phyloP scores from a whole-genome alignment of 108 stramenopile species.

The Pseudonitzschia pungens region DNA sequence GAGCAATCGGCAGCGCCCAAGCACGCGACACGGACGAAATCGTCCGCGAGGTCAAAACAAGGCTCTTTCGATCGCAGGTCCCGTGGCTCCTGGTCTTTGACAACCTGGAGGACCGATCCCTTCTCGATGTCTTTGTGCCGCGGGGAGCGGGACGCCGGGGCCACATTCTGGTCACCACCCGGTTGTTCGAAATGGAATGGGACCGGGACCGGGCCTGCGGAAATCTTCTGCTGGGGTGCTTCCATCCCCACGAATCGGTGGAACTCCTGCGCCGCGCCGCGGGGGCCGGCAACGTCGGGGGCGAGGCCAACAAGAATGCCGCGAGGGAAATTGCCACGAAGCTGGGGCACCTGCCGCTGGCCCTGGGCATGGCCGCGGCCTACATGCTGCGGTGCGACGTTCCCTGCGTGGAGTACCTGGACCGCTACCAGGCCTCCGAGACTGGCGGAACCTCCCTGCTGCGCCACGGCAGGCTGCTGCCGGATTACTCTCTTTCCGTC shows the following conservation, averaged over 20 bases:
- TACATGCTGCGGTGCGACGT: slow-evolving; percentile 76
- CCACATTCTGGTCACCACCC: slow-evolving; percentile 64
- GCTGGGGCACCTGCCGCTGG: slow-evolving; percentile 65
- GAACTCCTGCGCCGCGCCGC: slow-evolving; percentile 47
- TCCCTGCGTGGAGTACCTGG: slow-evolving; percentile 52
- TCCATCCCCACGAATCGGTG: slow-evolving; percentile 49
- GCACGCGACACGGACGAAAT: slow-evolving; percentile 58
- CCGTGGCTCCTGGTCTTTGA: slow-evolving; percentile 74
- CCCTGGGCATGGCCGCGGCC: slow-evolving; percentile 64
- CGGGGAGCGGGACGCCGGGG: slow-evolving; percentile 49
- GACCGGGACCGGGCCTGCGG: slow-evolving; percentile 14
- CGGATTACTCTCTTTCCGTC: slow-evolving; percentile 47
- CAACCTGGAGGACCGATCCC: slow-evolving; percentile 55
- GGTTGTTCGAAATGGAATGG: slow-evolving; percentile 40
- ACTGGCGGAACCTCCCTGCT: slow-evolving; percentile 39
- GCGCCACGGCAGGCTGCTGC: slow-evolving; percentile 35
- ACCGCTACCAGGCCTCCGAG: slow-evolving; percentile 52
- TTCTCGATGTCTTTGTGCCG: slow-evolving; percentile 53
- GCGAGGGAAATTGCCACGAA: slow-evolving; percentile 22
- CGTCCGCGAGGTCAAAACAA: slow-evolving; percentile 52
- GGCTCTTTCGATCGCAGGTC: slow-evolving; percentile 54
- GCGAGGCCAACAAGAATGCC: slow-evolving; percentile 17
- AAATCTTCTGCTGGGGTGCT: slow-evolving; percentile 50
- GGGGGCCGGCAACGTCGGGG: slow-evolving; percentile 19
- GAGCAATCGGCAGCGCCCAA: too few relatives aligned